Evolutionary conservation across 2,329 filamentous ascomycete genomes (phyloP), one percentile per base, ranked within the genome.

Genomic region (Coniochaeta sp.): DNA sequence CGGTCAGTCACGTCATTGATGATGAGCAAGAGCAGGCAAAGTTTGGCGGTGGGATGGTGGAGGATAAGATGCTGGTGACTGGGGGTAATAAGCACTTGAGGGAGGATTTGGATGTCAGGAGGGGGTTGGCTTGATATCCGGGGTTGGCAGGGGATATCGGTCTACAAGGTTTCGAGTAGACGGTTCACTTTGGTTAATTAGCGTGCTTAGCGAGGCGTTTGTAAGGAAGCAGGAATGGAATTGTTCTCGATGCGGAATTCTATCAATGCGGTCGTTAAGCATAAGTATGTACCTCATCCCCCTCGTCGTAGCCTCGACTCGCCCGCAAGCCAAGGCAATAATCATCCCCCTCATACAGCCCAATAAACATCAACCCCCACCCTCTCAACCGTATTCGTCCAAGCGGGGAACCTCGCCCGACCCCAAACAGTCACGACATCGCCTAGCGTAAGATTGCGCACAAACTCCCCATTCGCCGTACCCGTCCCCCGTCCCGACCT

Each of bases 401-500:
- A 86, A 0, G 66, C 74, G 0, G 61, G 63, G 51, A 80, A 85
- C 53, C 81, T 72, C 2, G 79, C 73, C 63, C 78, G 82, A 1
- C 68, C 81, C 82, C 82, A 85, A 1, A 85, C 60, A 0, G 81
- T 84, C 10, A 85, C 65, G 16, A 82, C 74, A 57, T 86, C 82
- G 1, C 82, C 82, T n/a, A 81, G 56, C 56, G 72, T 75, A 56
- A 86, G 60, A 45, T 65, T 69, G 14, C 76, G 73, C 30, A 86
- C 74, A 61, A 82, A 84, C 32, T 73, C 65, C 1, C 82, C 82
- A 49, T 75, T 71, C 0, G 67, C 75, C 0, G 78, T 80, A 4
- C 60, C 72, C 18, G 60, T 61, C 1, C 82, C 82, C 0, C 81
- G 71, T 0, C 82, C 82, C 2, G 61, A 20, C 1, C 65, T 58